phyloP scores from a whole-genome alignment of 345 rosid species.

The Pistacia integerrima region DNA sequence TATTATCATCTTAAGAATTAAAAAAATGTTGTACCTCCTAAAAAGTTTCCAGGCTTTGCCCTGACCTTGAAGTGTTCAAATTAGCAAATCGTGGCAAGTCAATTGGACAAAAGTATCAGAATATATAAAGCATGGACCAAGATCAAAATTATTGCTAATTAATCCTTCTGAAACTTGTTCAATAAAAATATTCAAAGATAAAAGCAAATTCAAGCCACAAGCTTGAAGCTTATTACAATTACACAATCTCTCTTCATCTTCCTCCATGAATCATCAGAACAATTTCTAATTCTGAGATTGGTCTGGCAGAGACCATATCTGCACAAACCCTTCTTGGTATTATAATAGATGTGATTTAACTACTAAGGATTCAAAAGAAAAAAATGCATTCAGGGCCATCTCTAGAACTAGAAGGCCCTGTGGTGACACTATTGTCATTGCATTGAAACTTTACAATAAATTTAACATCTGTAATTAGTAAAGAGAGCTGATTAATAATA shows the following conservation, averaged over 20 bases:
- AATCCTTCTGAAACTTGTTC: not conserved
- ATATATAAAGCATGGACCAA: not conserved
- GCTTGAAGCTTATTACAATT: not conserved
- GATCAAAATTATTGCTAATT: not conserved
- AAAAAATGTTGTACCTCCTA: too few species aligned
- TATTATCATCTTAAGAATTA: too few species aligned
- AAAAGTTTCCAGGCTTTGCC: too few species aligned
- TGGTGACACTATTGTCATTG: conserved; percentile 1
- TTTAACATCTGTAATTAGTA: not conserved
- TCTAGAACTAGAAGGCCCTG: conserved; percentile 9
- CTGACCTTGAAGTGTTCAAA: too few species aligned
- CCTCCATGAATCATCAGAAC: not conserved
- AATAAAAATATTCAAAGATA: not conserved
- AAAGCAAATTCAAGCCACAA: not conserved
- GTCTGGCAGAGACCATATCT: conserved; percentile 3
- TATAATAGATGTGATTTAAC: not conserved
- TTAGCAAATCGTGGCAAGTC: too few species aligned
- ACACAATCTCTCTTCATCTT: not conserved
- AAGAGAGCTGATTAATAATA: not conserved
- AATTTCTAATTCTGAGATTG: not conserved
- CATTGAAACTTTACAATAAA: not conserved
- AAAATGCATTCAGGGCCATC: conserved; percentile 5
- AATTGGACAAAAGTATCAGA: not conserved
- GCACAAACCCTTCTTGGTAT: not conserved
- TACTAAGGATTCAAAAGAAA: not conserved